Conservation (phyloP, 805 yeast genomes). For the Cyberlindnera mississippiensis region DNA sequence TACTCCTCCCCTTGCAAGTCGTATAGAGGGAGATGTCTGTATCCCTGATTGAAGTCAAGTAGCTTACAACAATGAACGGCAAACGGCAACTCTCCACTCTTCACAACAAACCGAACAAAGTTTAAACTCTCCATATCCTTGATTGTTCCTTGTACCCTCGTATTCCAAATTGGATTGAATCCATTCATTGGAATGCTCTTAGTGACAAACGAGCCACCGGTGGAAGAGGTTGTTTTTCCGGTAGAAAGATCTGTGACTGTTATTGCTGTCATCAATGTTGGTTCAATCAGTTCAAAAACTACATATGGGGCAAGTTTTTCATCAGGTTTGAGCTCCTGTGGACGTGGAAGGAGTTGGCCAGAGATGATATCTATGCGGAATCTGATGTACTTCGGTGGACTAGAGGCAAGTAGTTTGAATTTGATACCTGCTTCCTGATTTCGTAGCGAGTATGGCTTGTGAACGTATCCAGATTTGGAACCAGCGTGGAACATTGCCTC, state of each 20-base stretch:
- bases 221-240: not conserved
- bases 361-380: conserved; percentile 54
- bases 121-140: conserved; percentile 42
- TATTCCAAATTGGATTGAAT: conserved; percentile 83
- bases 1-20: conserved; percentile 80
- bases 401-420: conserved; percentile 16
- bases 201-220: conserved; percentile 19
- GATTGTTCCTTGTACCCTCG: conserved; percentile 40
- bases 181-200: conserved; percentile 60
- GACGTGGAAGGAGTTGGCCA: conserved; percentile 81
- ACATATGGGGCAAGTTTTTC: conserved; percentile 58
- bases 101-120: conserved; percentile 52
- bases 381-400: conserved; percentile 12
- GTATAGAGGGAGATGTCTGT: conserved; percentile 72
- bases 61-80: conserved; percentile 64
- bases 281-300: conserved; percentile 56
- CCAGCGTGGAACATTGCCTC: conserved; percentile 71
- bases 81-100: conserved; percentile 38
- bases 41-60: conserved; percentile 68
- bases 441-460: conserved; percentile 58
- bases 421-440: conserved; percentile 23
- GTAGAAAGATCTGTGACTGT: conserved; percentile 12
- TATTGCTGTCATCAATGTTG: conserved; percentile 22
- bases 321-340: conserved; percentile 44
- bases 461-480: conserved; percentile 65